phyloP scores from a whole-genome alignment of 768 basidiomycete species.

The Termitomyces sp. region DNA sequence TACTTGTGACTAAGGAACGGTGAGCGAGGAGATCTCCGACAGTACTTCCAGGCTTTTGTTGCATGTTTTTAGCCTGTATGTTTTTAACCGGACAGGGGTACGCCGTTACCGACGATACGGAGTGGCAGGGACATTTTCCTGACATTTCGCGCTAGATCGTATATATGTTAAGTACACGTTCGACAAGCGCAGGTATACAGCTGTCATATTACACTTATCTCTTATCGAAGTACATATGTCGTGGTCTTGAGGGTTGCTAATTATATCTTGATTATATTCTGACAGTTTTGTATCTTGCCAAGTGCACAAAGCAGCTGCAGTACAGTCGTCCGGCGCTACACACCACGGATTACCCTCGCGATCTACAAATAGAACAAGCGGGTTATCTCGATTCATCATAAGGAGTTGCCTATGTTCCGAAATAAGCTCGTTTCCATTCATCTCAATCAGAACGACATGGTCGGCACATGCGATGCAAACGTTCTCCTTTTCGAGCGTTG shows the following conservation, averaged over 20 bases:
- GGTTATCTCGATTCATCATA: background rate
- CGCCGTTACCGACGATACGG: background rate
- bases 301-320: no score
- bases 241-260: background rate
- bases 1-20: background rate
- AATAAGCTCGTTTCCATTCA: slow-evolving; percentile 1
- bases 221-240: background rate
- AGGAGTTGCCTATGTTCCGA: background rate
- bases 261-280: background rate
- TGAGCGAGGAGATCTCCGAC: background rate
- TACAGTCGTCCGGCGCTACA: background rate
- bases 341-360: background rate
- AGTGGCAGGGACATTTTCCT: background rate
- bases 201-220: background rate
- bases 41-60: background rate
- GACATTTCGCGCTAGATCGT: no score
- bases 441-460: background rate
- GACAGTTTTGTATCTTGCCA: background rate
- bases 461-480: background rate
- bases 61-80: slow-evolving; percentile 1
- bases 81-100: background rate
- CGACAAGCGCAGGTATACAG: background rate
- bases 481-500: background rate
- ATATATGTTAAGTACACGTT: no score
- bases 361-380: no score